These are phyloP conservation scores for Geotrichum carabidarum DNA, from an alignment of 1,139 yeast genomes.

Conservation along the genomic window DNA sequence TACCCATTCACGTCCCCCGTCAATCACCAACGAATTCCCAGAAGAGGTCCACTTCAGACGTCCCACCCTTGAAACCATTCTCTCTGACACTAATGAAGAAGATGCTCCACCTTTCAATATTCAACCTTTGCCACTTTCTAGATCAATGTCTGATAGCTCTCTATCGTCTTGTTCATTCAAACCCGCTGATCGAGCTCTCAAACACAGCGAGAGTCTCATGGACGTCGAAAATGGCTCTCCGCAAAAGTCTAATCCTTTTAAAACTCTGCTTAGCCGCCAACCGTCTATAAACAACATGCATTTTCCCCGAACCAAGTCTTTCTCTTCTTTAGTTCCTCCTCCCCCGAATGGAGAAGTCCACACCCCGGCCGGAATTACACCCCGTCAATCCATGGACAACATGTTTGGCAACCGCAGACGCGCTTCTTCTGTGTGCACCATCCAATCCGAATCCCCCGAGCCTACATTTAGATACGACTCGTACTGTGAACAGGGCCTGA, in stretches of 20 bases:
- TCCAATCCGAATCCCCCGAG: conserved; percentile 11
- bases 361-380: not conserved
- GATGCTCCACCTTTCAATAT: not conserved
- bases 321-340: conserved; percentile 15
- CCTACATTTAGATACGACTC: conserved; percentile 17
- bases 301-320: conserved; percentile 13
- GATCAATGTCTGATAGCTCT: conserved; percentile 12
- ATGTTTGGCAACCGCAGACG: conserved; percentile 8
- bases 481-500: conserved; percentile 12
- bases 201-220: conserved; percentile 17
- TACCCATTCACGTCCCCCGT: not conserved
- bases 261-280: conserved; percentile 1
- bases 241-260: not conserved
- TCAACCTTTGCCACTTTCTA: not conserved
- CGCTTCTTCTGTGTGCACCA: conserved; percentile 21
- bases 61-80: conserved; percentile 6
- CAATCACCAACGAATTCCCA: not conserved
- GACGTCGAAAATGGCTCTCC: conserved; percentile 2
- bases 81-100: conserved; percentile 9
- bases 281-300: not conserved
- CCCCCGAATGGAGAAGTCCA: conserved; percentile 5
- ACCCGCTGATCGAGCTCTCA: conserved; percentile 8
- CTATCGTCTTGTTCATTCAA: conserved; percentile 4
- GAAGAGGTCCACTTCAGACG: conserved; percentile 1
- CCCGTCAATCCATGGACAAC: not conserved